Evolutionary conservation across 768 basidiomycete species (phyloP).

Genomic region (Suillus lakei): DNA sequence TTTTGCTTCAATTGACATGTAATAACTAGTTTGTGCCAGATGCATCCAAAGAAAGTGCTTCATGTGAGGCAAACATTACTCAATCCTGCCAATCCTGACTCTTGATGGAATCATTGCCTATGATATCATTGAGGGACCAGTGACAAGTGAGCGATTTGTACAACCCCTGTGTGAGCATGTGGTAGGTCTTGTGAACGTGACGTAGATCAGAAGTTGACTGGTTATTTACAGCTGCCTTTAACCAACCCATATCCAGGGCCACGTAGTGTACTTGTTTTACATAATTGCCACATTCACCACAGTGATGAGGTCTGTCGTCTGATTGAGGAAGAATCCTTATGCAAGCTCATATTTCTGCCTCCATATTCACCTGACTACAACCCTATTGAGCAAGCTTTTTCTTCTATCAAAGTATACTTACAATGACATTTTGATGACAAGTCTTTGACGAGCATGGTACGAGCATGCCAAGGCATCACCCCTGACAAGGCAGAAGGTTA

Average conservation of each 20-base stretch:
- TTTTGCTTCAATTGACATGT: neutral
- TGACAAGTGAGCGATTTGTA: slow-evolving; percentile 13
- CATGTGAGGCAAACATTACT: slow-evolving; percentile 13
- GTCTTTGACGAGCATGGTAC: slow-evolving; percentile 25
- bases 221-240: slow-evolving; percentile 11
- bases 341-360: slow-evolving; percentile 29
- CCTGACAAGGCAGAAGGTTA: slow-evolving; percentile 26
- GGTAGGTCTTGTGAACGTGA: slow-evolving; percentile 3
- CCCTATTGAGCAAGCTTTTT: slow-evolving; percentile 37
- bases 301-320: slow-evolving; percentile 22
- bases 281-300: slow-evolving; percentile 34
- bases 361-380: slow-evolving; percentile 39
- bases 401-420: slow-evolving; percentile 26
- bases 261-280: slow-evolving; percentile 26
- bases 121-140: slow-evolving; percentile 22
- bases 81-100: slow-evolving; percentile 22
- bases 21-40: slow-evolving; percentile 3
- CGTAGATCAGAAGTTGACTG: neutral
- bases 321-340: slow-evolving; percentile 18
- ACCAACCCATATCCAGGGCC: slow-evolving; percentile 18
- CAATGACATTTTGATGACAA: slow-evolving; percentile 3
- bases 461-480: slow-evolving; percentile 27
- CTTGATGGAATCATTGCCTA: slow-evolving; percentile 25
- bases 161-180: slow-evolving; percentile 17
- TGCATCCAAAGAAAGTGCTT: slow-evolving; percentile 15